These are phyloP conservation scores for Sparassis latifolia DNA, from an alignment of 1,284 basidiomycete species.

Conservation along the genomic window DNA sequence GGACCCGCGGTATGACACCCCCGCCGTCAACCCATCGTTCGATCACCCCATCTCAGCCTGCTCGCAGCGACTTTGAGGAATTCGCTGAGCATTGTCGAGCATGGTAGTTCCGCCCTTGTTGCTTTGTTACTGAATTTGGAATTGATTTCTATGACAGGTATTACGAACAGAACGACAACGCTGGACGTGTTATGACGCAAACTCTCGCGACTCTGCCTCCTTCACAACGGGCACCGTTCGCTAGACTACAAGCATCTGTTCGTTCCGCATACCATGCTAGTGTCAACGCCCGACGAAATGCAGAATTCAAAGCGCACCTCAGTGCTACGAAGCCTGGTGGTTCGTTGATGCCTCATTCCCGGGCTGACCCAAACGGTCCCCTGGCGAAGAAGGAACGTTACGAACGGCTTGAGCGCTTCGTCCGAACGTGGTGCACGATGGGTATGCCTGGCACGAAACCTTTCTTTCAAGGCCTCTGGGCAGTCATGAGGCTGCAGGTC, in stretches of 20 bases:
- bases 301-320: conserved; percentile 73
- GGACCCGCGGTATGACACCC: conserved; percentile 47
- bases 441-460: conserved; percentile 78
- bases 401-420: conserved; percentile 63
- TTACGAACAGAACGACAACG: conserved; percentile 67
- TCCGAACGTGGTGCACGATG: conserved; percentile 70
- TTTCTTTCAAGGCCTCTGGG: conserved; percentile 75
- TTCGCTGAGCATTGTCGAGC: conserved; percentile 68
- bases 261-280: conserved; percentile 71
- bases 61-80: conserved; percentile 55
- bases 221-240: conserved; percentile 70
- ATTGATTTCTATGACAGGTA: conserved; percentile 44
- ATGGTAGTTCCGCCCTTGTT: conserved; percentile 43
- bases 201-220: conserved; percentile 69
- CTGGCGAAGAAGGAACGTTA: conserved; percentile 68
- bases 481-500: conserved; percentile 65
- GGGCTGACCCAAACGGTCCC: conserved; percentile 51
- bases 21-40: conserved; percentile 52
- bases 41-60: conserved; percentile 48
- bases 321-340: conserved; percentile 66
- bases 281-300: conserved; percentile 58
- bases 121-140: conserved; percentile 4
- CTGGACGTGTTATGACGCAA: conserved; percentile 71
- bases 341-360: conserved; percentile 62
- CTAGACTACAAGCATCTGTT: conserved; percentile 69